phyloP scores from a whole-genome alignment of 305 asterid genomes.

The Andrographis paniculata region DNA sequence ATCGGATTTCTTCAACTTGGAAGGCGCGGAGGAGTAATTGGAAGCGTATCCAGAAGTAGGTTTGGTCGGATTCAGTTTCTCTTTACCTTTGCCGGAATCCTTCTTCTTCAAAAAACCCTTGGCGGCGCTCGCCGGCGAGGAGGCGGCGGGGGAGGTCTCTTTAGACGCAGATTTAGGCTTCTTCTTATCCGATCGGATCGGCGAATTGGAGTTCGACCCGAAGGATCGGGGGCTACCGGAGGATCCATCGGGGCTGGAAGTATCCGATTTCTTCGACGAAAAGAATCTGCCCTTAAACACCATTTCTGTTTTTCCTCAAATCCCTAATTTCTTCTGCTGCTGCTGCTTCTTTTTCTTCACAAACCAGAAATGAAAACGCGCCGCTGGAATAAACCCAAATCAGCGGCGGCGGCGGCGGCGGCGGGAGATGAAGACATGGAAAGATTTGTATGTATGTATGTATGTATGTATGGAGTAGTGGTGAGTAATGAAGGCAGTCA shows the following conservation, averaged over 20 bases:
- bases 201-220: slow-evolving; percentile 80
- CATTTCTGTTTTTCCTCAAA: slow-evolving; percentile 36
- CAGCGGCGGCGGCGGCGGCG: neutral
- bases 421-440: no score
- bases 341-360: no score
- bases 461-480: no score
- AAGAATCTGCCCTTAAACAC: slow-evolving; percentile 92
- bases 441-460: no score
- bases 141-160: slow-evolving; percentile 47
- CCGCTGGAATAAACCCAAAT: neutral
- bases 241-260: slow-evolving; percentile 90
- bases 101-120: slow-evolving; percentile 43
- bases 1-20: slow-evolving; percentile 44
- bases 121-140: slow-evolving; percentile 26
- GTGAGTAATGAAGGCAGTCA: no score
- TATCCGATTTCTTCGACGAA: slow-evolving; percentile 81
- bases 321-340: neutral
- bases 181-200: slow-evolving; percentile 84
- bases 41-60: slow-evolving; percentile 26
- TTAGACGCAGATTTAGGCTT: slow-evolving; percentile 57
- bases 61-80: slow-evolving; percentile 29
- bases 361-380: neutral
- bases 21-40: slow-evolving; percentile 22
- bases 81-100: slow-evolving; percentile 44
- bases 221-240: slow-evolving; percentile 76